Evolutionary conservation across 352 stramenopile genomes (phyloP).

Genomic region (Pythium apleroticum): DNA sequence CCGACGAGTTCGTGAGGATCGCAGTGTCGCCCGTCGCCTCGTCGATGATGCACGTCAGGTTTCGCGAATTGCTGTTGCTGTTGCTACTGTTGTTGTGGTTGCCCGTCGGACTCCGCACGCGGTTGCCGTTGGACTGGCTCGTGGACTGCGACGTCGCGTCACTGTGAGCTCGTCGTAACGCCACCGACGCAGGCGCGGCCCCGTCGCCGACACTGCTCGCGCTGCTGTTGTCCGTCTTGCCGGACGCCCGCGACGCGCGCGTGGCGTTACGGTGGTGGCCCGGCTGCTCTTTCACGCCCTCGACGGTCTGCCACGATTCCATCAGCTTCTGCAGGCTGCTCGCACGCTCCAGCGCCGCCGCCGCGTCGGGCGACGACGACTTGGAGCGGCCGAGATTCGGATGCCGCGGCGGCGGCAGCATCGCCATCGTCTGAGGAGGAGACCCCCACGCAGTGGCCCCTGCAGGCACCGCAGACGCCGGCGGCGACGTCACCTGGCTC

Average conservation of each 20-base stretch:
- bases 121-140: background rate
- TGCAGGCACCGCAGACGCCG: background rate
- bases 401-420: background rate
- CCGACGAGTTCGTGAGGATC: background rate
- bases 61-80: slow-evolving; percentile 6
- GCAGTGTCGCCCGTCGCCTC: background rate
- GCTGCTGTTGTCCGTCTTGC: background rate
- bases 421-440: background rate
- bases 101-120: background rate
- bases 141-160: background rate
- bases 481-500: slow-evolving; percentile 1
- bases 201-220: background rate
- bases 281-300: slow-evolving; percentile 29
- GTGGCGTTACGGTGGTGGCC: slow-evolving; percentile 15
- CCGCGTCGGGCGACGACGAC: slow-evolving; percentile 17
- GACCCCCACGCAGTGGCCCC: slow-evolving; percentile 8
- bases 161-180: slow-evolving; percentile 4
- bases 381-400: slow-evolving; percentile 7
- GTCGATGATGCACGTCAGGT: slow-evolving; percentile 15
- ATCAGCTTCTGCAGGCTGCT: slow-evolving; percentile 65
- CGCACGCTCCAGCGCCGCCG: slow-evolving; percentile 17
- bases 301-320: slow-evolving; percentile 38
- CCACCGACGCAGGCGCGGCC: background rate
- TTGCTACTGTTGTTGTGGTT: background rate
- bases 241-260: background rate